Conservation (phyloP, 805 yeast genomes). For the Saturnispora saitoi region DNA sequence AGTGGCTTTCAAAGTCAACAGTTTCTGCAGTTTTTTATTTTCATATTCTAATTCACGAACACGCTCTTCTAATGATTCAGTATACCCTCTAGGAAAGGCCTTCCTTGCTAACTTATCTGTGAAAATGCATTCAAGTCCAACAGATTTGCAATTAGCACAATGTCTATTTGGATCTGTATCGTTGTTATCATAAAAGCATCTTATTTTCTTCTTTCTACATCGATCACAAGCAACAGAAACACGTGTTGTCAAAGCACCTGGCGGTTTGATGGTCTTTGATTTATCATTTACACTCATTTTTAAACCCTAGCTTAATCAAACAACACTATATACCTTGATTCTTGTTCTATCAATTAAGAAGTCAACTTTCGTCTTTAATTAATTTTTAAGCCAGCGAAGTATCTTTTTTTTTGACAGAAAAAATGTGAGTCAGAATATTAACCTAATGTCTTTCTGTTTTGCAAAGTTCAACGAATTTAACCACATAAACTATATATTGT, state of each 20-base stretch:
- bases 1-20: constrained; percentile 43
- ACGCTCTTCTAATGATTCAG: constrained; percentile 81
- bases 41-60: constrained; percentile 81
- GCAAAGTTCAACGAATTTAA: neutral
- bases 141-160: constrained; percentile 75
- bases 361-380: neutral
- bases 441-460: neutral
- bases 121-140: constrained; percentile 83
- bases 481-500: neutral
- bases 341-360: neutral
- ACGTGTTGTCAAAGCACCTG: constrained; percentile 57
- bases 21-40: constrained; percentile 57
- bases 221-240: constrained; percentile 91
- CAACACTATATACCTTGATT: neutral
- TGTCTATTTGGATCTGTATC: constrained; percentile 31
- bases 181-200: constrained; percentile 39
- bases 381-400: neutral
- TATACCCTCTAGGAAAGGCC: constrained; percentile 87
- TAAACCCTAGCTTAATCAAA: no score
- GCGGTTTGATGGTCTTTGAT: constrained; percentile 52
- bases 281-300: constrained; percentile 11
- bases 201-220: constrained; percentile 71
- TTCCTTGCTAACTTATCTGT: constrained; percentile 77
- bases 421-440: neutral
- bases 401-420: neutral